These are phyloP conservation scores for Nicotiana noctiflora DNA, from an alignment of 257 asterid species.

Conservation along the genomic window DNA sequence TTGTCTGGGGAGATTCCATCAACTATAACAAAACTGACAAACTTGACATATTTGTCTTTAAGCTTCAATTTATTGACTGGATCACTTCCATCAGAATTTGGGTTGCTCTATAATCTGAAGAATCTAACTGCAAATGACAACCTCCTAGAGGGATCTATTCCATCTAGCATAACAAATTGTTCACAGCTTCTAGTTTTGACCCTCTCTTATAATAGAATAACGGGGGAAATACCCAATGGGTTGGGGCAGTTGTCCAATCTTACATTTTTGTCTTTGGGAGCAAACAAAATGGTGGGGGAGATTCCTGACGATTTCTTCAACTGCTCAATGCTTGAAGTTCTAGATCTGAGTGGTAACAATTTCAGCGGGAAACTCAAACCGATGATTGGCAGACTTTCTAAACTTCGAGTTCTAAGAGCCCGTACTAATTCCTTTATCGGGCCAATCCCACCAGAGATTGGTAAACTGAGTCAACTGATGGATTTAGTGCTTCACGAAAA, in stretches of 20 bases:
- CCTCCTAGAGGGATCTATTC: constrained; percentile 51
- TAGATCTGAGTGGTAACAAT: constrained; percentile 37
- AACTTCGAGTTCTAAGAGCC: constrained; percentile 35
- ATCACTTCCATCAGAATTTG: constrained; percentile 48
- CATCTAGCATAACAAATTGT: constrained; percentile 51
- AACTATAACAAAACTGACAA: constrained; percentile 42
- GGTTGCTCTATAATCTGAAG: constrained; percentile 47
- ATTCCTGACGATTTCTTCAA: constrained; percentile 61
- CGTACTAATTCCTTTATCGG: constrained; percentile 37
- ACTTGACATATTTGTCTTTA: constrained; percentile 55
- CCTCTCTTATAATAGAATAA: constrained; percentile 30
- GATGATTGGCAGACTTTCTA: constrained; percentile 36
- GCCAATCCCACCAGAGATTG: constrained; percentile 55
- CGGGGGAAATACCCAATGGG: constrained; percentile 50
- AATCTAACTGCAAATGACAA: constrained; percentile 46
- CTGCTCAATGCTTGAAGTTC: constrained; percentile 41
- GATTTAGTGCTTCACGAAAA: constrained; percentile 42
- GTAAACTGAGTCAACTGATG: constrained; percentile 38
- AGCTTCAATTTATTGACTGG: constrained; percentile 58
- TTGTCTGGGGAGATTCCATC: constrained; percentile 61
- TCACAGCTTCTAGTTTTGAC: constrained; percentile 38
- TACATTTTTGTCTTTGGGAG: constrained; percentile 38
- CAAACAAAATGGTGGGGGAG: constrained; percentile 38
- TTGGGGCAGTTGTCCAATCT: constrained; percentile 42
- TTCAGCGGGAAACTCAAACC: constrained; percentile 41